Evolutionary conservation across 768 basidiomycete genomes (phyloP).

Genomic region (Termitomyces sp.): DNA sequence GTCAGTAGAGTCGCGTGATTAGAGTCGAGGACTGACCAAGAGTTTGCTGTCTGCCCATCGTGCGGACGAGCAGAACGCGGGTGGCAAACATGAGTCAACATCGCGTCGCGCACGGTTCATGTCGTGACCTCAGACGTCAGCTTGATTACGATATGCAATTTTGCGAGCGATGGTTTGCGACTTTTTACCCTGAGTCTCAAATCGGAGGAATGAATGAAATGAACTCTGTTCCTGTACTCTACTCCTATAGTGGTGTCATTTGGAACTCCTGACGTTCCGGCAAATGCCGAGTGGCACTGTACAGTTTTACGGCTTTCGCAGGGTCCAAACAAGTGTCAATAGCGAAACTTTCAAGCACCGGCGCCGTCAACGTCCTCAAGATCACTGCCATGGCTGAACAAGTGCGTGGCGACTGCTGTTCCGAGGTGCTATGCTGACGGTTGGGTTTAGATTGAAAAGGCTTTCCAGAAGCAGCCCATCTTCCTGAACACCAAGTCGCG

Average conservation of each 20-base stretch:
- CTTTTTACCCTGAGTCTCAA: too few relatives aligned
- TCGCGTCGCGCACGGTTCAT: slow-evolving; percentile 28
- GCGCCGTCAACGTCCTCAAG: slow-evolving; percentile 35
- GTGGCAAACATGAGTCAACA: slow-evolving; percentile 40
- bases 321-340: slow-evolving; percentile 36
- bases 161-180: too few relatives aligned
- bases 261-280: too few relatives aligned
- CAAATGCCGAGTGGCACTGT: slow-evolving; percentile 30
- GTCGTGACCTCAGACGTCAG: neutral
- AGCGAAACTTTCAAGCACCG: slow-evolving; percentile 25
- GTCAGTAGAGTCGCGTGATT: neutral
- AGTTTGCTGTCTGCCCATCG: slow-evolving; percentile 72
- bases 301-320: slow-evolving; percentile 39
- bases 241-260: too few relatives aligned
- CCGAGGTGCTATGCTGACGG: neutral
- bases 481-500: slow-evolving; percentile 96
- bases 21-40: slow-evolving; percentile 38
- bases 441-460: slow-evolving; percentile 78
- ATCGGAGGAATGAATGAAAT: too few relatives aligned
- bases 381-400: slow-evolving; percentile 57
- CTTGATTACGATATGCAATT: neutral
- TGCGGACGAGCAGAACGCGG: slow-evolving; percentile 28
- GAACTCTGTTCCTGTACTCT: too few relatives aligned
- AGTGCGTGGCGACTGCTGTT: slow-evolving; percentile 25
- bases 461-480: slow-evolving; percentile 95